Conservation (phyloP, 116 monocot genomes). For the Posidonia oceanica region DNA sequence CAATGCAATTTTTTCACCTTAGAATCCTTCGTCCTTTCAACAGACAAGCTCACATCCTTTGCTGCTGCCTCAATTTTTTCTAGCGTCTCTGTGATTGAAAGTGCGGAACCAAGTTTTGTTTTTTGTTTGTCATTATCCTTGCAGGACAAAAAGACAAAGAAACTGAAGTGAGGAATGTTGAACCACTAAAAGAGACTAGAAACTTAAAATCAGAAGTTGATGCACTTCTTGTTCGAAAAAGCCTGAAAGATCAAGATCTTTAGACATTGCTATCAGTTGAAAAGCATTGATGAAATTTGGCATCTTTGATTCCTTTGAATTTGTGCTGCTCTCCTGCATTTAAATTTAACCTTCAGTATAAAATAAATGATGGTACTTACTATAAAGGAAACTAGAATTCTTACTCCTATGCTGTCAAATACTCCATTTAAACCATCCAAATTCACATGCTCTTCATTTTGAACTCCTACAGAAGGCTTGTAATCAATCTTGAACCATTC, state of each 20-base stretch:
- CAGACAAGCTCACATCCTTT: conserved; percentile 33
- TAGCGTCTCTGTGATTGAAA: conserved; percentile 40
- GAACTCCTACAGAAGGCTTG: conserved; percentile 18
- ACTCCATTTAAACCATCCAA: background rate
- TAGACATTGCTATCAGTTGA: conserved; percentile 61
- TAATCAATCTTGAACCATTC: conserved; percentile 53
- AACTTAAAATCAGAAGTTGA: background rate
- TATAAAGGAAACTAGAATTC: background rate
- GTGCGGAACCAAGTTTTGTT: conserved; percentile 40
- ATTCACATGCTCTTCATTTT: conserved; percentile 17
- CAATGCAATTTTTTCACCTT: conserved; percentile 14
- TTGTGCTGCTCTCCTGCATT: conserved; percentile 12
- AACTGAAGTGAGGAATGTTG: no score
- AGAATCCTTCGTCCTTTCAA: conserved; percentile 29
- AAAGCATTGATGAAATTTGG: conserved; percentile 58
- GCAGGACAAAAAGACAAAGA: background rate
- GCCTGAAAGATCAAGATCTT: conserved; percentile 52
- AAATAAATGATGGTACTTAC: no score
- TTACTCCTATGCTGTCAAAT: conserved; percentile 10
- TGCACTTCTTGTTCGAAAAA: conserved; percentile 54
- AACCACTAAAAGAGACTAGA: no score
- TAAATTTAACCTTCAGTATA: background rate
- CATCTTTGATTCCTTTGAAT: conserved; percentile 1
- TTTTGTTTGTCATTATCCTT: conserved; percentile 20
- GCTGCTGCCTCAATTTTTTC: conserved; percentile 49